Percentiles rank a stretch among this genome's conserved stretches.
Conservation (phyloP, 225 moss, liverwort and hornwort species). For the Neckera pumila region DNA sequence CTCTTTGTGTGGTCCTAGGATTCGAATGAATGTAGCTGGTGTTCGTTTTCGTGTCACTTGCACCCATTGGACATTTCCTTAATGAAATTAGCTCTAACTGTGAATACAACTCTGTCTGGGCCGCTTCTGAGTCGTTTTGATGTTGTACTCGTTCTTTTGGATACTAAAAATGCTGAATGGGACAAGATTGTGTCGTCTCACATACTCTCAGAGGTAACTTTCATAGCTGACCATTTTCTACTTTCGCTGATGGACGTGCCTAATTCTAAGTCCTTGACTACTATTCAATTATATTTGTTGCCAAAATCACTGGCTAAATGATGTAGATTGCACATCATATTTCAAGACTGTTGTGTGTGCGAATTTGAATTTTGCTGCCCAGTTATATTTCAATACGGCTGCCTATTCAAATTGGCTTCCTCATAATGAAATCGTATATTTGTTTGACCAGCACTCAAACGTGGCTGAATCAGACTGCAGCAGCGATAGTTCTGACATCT, state of each 20-base stretch:
- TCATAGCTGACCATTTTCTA: neutral
- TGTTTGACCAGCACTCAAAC: slow-evolving; percentile 57
- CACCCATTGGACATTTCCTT: slow-evolving; percentile 7
- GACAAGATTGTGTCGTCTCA: slow-evolving; percentile 93
- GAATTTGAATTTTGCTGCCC: neutral
- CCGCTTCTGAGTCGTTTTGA: slow-evolving; percentile 96
- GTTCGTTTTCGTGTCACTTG: neutral
- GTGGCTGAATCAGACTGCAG: slow-evolving; percentile 7
- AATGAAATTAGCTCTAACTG: slow-evolving; percentile 65
- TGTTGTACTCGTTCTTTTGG: slow-evolving; percentile 83
- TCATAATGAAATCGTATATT: neutral
- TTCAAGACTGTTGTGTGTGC: neutral
- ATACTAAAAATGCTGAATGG: slow-evolving; percentile 95
- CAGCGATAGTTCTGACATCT: slow-evolving; percentile 36
- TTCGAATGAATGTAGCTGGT: neutral
- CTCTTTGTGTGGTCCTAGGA: neutral
- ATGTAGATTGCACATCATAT: neutral
- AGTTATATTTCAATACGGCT: neutral
- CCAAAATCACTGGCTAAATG: neutral
- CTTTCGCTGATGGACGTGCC: neutral
- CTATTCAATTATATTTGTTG: neutral
- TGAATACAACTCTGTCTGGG: slow-evolving; percentile 85
- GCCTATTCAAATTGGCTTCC: neutral
- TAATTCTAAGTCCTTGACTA: neutral
- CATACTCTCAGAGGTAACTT: slow-evolving; percentile 74